Evolutionary conservation across 148 eudicot genomes (phyloP), one percentile per base, ranked within the genome.

Genomic region (Chenopodium berlandieri): DNA sequence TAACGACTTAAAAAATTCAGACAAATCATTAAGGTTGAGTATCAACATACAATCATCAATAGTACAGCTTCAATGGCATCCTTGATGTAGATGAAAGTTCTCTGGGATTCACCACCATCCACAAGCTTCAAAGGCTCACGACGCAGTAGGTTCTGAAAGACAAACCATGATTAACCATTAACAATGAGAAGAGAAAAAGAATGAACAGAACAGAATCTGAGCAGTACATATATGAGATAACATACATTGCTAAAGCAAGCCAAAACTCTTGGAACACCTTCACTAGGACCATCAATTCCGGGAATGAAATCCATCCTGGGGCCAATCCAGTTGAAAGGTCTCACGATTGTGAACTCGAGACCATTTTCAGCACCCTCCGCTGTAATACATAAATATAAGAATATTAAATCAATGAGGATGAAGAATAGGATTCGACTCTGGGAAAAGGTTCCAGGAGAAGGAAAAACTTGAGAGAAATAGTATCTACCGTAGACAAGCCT

Each of bases 321-420:
- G 89, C 99, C 98, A 80, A 96, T 96, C 99, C 99, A 94, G 88
- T 96, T 96, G 79, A 96, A 96, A 82, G 99, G 99, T 83, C 99
- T 88, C 58, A 94, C 99, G 75, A 96, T 96, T 58, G 97, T 94
- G 85, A 96, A 96, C 81, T 96, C 97, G 76, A 94, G 94, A 81
- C 90, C 95, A 77, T 96, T 96, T 85, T 96, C 98, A n/a, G 98
- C 97, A 82, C 99, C 98, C 91, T 96, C 99, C 68, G 98, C 99
- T 94, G 94, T 69, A 72, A 34, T 10, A 77, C 73, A 22, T 31
- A 77, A 25, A 30, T 34, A 7, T 4, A 67, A 62, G 5, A 54
- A 46, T 4, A 47, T 22, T 19, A 50, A 50, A 50, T 0, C 62
- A 54, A 78, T 47, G 58, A 37, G 37, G 50, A 32, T 63, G 5